A percentile compares a stretch with the other conserved stretches of the same genome.
These are phyloP conservation scores for Linnemannia elongata DNA, from an alignment of 192 early-diverging fungal species.

Conservation along the genomic window DNA sequence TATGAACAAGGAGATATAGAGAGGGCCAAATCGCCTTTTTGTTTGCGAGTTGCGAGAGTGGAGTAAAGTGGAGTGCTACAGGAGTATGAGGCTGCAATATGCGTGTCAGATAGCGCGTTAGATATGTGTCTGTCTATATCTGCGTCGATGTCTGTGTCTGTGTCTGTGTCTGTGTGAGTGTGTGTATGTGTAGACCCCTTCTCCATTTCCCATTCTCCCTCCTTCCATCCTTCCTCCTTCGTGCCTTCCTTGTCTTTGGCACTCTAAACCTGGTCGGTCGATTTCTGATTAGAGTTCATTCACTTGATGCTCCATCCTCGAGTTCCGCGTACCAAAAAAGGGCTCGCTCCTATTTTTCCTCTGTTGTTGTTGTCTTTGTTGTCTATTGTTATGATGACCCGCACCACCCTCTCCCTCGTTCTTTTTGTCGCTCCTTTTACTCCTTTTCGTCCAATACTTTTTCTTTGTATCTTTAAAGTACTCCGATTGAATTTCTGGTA, in stretches of 20 bases:
- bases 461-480: background rate
- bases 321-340: background rate
- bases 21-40: background rate
- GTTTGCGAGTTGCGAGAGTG: background rate
- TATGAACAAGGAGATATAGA: background rate
- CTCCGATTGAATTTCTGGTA: background rate
- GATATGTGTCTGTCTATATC: background rate
- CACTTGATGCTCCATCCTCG: background rate
- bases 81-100: too few relatives aligned
- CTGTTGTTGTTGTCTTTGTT: background rate
- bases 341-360: constrained; percentile 4
- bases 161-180: background rate
- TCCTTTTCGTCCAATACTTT: background rate
- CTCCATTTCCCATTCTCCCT: background rate
- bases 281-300: background rate
- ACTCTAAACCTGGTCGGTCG: background rate
- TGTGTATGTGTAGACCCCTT: background rate
- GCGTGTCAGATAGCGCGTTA: background rate
- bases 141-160: background rate
- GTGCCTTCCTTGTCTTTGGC: background rate
- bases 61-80: too few relatives aligned
- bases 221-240: background rate
- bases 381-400: constrained; percentile 7
- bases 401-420: background rate
- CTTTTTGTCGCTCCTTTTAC: background rate